Evolutionary conservation across 2,329 filamentous ascomycete species (phyloP).

Genomic region (Monilinia vaccinii-corymbosi): DNA sequence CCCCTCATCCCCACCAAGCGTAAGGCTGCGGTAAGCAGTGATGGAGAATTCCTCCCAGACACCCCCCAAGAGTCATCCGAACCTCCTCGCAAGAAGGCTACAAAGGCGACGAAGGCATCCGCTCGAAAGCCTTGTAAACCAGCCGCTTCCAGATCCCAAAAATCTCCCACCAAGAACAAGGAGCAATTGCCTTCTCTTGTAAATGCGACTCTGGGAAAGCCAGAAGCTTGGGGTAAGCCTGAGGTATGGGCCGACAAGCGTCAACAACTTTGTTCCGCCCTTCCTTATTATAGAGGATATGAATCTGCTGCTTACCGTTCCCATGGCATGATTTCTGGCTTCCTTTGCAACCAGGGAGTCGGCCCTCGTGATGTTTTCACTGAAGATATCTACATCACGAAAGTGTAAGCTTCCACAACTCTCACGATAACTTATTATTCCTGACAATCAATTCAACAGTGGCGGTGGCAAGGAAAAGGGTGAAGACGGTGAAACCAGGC

Average conservation of each 20-base stretch:
- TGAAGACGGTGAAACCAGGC: constrained; percentile 34
- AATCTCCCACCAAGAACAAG: not conserved
- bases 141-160: not conserved
- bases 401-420: constrained; percentile 39
- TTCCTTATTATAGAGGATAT: constrained; percentile 53
- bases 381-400: constrained; percentile 52
- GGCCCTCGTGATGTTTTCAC: constrained; percentile 49
- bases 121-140: not conserved
- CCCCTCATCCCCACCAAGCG: not conserved
- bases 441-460: constrained; percentile 29
- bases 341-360: constrained; percentile 48
- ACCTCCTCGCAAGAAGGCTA: not conserved
- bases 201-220: constrained; percentile 13
- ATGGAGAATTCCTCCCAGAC: not conserved
- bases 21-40: not conserved
- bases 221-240: constrained; percentile 30
- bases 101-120: too few relatives aligned
- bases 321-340: constrained; percentile 41
- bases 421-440: not conserved
- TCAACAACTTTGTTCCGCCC: constrained; percentile 52
- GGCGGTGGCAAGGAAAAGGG: constrained; percentile 45
- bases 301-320: constrained; percentile 50
- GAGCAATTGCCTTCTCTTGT: not conserved
- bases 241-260: constrained; percentile 48
- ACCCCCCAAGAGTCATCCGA: not conserved